Conservation (phyloP, 257 asterid genomes). For the Lantana camara region DNA sequence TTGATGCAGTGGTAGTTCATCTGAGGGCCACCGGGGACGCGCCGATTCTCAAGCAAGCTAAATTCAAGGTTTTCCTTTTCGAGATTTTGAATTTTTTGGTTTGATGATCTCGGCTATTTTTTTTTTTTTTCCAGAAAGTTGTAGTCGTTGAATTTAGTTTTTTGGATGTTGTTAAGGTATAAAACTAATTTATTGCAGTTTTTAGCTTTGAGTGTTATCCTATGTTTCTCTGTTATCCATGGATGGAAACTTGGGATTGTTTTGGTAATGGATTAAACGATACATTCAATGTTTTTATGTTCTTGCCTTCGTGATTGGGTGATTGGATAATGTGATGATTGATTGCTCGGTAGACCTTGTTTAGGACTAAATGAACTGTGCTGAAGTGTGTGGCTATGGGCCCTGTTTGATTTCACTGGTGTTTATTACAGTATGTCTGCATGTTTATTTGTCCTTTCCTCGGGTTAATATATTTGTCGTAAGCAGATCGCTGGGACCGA, state of each 20-base stretch:
- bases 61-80: slow-evolving; percentile 67
- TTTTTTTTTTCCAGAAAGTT: not conserved
- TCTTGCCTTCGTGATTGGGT: too few relatives aligned
- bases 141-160: not conserved
- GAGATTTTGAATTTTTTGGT: not conserved
- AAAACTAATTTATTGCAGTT: not conserved
- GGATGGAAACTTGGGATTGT: slow-evolving; percentile 14
- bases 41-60: slow-evolving; percentile 91
- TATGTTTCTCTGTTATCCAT: not conserved
- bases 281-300: not conserved
- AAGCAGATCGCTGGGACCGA: slow-evolving; percentile 84
- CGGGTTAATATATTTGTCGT: not conserved
- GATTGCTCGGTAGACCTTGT: not conserved
- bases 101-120: not conserved
- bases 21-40: slow-evolving; percentile 98
- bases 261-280: slow-evolving; percentile 18
- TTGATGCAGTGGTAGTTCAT: slow-evolving; percentile 77
- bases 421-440: not conserved
- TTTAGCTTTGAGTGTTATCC: not conserved
- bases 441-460: not conserved
- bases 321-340: not conserved
- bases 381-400: not conserved
- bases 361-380: not conserved
- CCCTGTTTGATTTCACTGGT: not conserved
- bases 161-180: not conserved